These are phyloP conservation scores for Tolypocladium inflatum DNA, from an alignment of 2,329 filamentous ascomycete species.

Conservation along the genomic window DNA sequence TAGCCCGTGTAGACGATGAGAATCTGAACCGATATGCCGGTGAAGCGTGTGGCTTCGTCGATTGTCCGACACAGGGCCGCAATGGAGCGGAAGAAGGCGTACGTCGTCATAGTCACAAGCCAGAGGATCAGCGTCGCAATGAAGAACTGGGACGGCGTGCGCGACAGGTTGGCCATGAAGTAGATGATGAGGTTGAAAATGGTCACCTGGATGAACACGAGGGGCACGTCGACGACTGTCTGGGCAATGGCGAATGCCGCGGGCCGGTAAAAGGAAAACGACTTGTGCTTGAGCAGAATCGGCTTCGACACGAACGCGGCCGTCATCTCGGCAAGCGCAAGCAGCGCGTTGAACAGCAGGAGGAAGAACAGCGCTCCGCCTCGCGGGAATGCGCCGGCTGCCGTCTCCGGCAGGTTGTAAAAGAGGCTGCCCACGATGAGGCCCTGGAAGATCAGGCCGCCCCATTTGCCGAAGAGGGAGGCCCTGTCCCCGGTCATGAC, in stretches of 20 bases:
- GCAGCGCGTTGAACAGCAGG: conserved; percentile 47
- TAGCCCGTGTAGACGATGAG: conserved; percentile 62
- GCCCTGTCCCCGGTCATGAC: conserved; percentile 66
- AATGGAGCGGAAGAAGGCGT: conserved; percentile 48
- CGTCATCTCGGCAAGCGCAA: conserved; percentile 68
- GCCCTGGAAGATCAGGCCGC: conserved; percentile 64
- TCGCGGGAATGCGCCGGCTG: conserved; percentile 52
- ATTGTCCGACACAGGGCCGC: conserved; percentile 50
- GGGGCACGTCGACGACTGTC: conserved; percentile 48
- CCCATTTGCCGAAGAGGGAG: conserved; percentile 69
- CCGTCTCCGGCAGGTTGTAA: conserved; percentile 53
- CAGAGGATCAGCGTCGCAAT: conserved; percentile 55
- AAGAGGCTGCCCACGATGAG: conserved; percentile 76
- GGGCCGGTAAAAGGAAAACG: conserved; percentile 58
- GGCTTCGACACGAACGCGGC: conserved; percentile 52
- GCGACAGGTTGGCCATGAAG: conserved; percentile 65
- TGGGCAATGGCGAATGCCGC: conserved; percentile 47
- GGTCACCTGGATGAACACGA: conserved; percentile 54
- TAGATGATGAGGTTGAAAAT: conserved; percentile 66
- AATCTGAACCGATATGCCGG: conserved; percentile 48
- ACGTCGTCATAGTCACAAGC: conserved; percentile 46
- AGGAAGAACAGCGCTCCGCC: conserved; percentile 40
- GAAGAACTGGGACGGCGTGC: conserved; percentile 58
- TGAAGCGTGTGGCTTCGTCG: conserved; percentile 52
- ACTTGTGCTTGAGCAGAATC: conserved; percentile 61